Conservation (phyloP, 2,329 filamentous ascomycete genomes). For the Mycosphaerelloides madeirae region DNA sequence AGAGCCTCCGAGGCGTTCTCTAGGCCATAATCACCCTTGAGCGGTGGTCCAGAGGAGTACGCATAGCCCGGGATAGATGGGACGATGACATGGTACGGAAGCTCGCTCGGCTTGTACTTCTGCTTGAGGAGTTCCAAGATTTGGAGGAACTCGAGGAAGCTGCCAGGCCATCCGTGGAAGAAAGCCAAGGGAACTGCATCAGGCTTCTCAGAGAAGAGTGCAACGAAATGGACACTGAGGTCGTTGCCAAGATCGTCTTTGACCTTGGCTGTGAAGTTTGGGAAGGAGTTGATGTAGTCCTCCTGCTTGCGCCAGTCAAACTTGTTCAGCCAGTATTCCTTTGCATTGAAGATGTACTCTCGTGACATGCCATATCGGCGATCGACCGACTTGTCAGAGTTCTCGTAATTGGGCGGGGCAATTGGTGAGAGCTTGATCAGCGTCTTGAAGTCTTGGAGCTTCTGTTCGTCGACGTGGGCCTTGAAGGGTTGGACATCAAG, state of each 20-base stretch:
- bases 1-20: constrained; percentile 41
- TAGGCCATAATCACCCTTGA: constrained; percentile 40
- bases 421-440: constrained; percentile 47
- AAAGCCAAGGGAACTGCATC: constrained; percentile 35
- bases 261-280: constrained; percentile 19
- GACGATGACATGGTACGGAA: constrained; percentile 54
- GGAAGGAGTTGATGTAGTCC: constrained; percentile 21
- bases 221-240: constrained; percentile 51
- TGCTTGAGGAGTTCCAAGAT: constrained; percentile 31
- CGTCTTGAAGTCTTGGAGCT: constrained; percentile 44
- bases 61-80: constrained; percentile 52
- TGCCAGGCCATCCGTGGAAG: constrained; percentile 37
- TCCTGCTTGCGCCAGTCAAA: constrained; percentile 35
- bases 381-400: constrained; percentile 24
- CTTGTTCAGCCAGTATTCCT: constrained; percentile 32
- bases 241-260: constrained; percentile 30
- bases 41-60: constrained; percentile 42
- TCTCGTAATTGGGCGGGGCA: constrained; percentile 48
- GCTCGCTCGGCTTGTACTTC: constrained; percentile 45
- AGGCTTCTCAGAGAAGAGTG: constrained; percentile 49
- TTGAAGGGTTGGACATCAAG: constrained; percentile 41
- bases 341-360: constrained; percentile 43
- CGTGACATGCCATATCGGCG: constrained; percentile 43
- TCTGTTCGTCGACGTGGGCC: constrained; percentile 40
- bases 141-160: constrained; percentile 33